Conservation (phyloP, 2,329 filamentous ascomycete genomes). For the Xylaria sp. region DNA sequence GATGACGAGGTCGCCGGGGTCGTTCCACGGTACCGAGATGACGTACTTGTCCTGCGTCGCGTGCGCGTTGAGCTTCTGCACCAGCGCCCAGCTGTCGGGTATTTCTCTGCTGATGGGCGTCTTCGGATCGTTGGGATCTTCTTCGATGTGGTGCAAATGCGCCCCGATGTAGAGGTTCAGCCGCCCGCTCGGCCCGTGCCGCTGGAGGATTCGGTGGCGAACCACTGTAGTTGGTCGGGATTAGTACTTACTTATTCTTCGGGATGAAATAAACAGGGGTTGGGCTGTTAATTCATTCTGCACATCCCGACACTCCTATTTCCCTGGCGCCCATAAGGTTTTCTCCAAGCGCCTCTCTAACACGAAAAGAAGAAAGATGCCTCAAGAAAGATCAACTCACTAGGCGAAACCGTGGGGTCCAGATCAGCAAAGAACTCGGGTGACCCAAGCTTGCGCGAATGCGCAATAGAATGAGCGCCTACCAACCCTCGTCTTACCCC, state of each 20-base stretch:
- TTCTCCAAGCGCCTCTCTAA: no score
- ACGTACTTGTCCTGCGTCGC: slow-evolving; percentile 60
- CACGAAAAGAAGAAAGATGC: no score
- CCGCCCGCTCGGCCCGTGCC: slow-evolving; percentile 62
- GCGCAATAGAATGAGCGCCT: slow-evolving; percentile 62
- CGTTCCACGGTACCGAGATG: slow-evolving; percentile 59
- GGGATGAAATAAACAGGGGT: no score
- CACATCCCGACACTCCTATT: no score
- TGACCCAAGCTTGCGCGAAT: slow-evolving; percentile 63
- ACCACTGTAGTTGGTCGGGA: slow-evolving; percentile 40
- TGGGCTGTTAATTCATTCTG: no score
- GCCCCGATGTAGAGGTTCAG: slow-evolving; percentile 65
- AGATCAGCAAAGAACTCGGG: slow-evolving; percentile 61
- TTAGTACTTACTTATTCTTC: no score
- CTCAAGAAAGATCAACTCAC: no score
- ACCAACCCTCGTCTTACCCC: slow-evolving; percentile 53
- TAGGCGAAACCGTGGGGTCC: slow-evolving; percentile 52
- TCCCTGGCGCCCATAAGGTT: no score
- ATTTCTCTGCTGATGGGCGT: slow-evolving; percentile 23
- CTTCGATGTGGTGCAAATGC: slow-evolving; percentile 64
- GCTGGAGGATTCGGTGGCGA: slow-evolving; percentile 62
- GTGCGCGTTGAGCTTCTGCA: slow-evolving; percentile 58
- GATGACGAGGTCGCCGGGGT: slow-evolving; percentile 62
- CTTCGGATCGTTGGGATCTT: slow-evolving; percentile 39
- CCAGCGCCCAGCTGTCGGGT: slow-evolving; percentile 52